Evolutionary conservation across 495 filamentous ascomycete genomes (phyloP), one percentile per base, ranked within the genome.

Genomic region (Tuber umbilicatum): DNA sequence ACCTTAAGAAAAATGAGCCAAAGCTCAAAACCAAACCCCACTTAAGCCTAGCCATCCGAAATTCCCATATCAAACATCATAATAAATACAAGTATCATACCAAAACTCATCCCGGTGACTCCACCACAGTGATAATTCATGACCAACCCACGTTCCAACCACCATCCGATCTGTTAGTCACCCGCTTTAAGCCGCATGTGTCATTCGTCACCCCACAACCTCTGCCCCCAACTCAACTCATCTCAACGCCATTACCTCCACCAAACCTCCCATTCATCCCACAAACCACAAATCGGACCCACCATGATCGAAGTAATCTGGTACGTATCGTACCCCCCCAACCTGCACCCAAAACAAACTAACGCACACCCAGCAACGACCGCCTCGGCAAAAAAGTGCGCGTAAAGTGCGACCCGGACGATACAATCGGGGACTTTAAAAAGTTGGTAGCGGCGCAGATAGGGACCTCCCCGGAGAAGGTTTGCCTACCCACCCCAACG

Each of bases 361-460:
- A 37, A 69, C 31, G 35, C 35, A 55, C 19, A 40, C 55, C 38
- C 40, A 78, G 75, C 73, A 82, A 82, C 79, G 80, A 81, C 77
- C 76, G 79, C 42, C 76, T 82, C 37, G 74, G 73, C 67, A 78
- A 76, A 45, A 82, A 81, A 60, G 55, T 79, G n/a, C 81, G 78
- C 47, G 77, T 82, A 41, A 82, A 82, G 55, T 82, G 81, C 55
- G 80, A 81, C 31, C 80, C 81, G 31, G 75, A 81, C 50, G 81
- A 82, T 45, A 82, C 81, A 4, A 82, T 81, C 73, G 81, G 79
- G 27, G 80, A 82, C 71, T 80, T 81, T 47, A 82, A 81, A 74
- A 81, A 74, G 74, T 77, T 82, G 35, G 74, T 82, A 19, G 79
- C 80, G 10, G 79, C 76, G 9, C 80, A 82, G 68, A 82, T 79